A percentile compares a stretch with the other conserved stretches of the same genome.
Evolutionary conservation across 1,284 basidiomycete species (phyloP).

Genomic region (Melampsora larici-populina): DNA sequence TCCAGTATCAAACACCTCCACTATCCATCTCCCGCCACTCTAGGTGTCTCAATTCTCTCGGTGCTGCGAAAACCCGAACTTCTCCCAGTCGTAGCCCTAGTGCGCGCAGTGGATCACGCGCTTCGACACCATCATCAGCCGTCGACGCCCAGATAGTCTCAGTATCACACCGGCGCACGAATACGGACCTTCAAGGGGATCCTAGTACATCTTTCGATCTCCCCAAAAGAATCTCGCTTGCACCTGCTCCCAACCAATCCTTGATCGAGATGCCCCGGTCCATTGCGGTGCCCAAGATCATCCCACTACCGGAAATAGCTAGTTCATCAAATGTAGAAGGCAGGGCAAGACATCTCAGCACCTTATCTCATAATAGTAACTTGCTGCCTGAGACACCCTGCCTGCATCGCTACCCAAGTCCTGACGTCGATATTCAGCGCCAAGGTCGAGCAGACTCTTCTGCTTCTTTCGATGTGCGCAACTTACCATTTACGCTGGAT

Average conservation of each 20-base stretch:
- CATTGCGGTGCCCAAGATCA: background rate
- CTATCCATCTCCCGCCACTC: background rate
- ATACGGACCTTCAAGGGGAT: background rate
- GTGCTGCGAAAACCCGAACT: background rate
- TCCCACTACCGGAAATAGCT: background rate
- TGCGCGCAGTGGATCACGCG: background rate
- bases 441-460: background rate
- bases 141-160: background rate
- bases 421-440: slow-evolving; percentile 1
- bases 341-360: background rate
- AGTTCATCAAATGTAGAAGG: background rate
- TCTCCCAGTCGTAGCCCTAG: background rate
- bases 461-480: slow-evolving; percentile 39
- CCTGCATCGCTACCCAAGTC: slow-evolving; percentile 4
- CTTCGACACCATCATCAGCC: background rate
- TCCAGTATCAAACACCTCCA: background rate
- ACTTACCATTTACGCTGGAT: slow-evolving; percentile 32
- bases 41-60: background rate
- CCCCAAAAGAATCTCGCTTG: background rate
- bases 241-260: background rate
- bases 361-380: background rate
- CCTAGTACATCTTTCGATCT: background rate
- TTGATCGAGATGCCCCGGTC: background rate
- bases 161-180: background rate
- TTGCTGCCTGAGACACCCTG: background rate